phyloP scores from a whole-genome alignment of 2,329 filamentous ascomycete species.

The Corynespora cassiicola region DNA sequence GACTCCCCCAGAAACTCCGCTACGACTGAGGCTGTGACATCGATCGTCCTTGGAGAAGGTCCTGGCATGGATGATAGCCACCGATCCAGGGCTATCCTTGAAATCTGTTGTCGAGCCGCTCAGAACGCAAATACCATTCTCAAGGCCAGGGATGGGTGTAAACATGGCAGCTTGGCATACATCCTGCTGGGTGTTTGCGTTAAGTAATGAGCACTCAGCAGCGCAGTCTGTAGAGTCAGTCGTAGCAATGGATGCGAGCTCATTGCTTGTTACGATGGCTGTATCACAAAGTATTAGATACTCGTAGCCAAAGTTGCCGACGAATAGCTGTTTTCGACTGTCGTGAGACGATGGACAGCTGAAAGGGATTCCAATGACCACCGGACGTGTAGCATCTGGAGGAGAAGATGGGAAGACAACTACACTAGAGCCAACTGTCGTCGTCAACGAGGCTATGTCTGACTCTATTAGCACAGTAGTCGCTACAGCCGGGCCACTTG shows the following conservation, averaged over 20 bases:
- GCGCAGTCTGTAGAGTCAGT: conserved; percentile 31
- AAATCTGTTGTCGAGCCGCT: conserved; percentile 15
- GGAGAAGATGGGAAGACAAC: too few relatives aligned
- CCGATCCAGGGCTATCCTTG: conserved; percentile 20
- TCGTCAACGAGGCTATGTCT: too few relatives aligned
- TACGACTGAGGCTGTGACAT: conserved; percentile 18
- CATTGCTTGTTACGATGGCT: conserved; percentile 23
- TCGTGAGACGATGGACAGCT: conserved; percentile 25
- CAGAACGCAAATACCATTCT: conserved; percentile 22
- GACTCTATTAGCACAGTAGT: too few relatives aligned
- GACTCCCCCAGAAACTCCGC: conserved; percentile 27
- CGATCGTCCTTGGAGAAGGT: conserved; percentile 26
- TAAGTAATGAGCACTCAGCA: conserved; percentile 35
- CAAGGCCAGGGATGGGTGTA: conserved; percentile 20
- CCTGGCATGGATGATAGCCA: conserved; percentile 26
- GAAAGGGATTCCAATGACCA: conserved; percentile 33
- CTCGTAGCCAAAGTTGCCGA: conserved; percentile 28
- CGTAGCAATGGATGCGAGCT: conserved; percentile 19
- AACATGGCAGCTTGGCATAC: conserved; percentile 32
- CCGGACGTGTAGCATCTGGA: too few relatives aligned
- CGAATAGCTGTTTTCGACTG: conserved; percentile 28
- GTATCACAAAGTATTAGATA: conserved; percentile 37
- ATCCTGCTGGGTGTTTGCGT: conserved; percentile 25
- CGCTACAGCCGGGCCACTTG: too few relatives aligned
- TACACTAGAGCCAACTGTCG: too few relatives aligned